These are phyloP conservation scores for Penicillium sp. DNA, from an alignment of 2,329 filamentous ascomycete species.

Conservation along the genomic window DNA sequence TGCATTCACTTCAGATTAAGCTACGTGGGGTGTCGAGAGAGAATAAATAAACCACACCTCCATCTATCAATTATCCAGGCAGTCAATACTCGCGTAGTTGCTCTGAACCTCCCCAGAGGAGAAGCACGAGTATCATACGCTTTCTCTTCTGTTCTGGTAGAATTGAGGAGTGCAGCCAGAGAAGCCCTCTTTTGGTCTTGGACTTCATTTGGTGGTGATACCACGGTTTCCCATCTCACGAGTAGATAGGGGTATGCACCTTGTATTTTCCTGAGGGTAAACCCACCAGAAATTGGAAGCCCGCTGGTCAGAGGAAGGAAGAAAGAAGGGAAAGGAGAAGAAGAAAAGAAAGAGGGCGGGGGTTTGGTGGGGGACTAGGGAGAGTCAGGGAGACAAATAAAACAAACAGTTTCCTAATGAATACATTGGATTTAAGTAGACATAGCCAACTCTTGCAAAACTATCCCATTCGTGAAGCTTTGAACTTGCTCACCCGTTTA, in stretches of 20 bases:
- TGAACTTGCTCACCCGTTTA: constrained; percentile 48
- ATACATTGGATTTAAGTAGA: background rate
- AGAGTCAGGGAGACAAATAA: background rate
- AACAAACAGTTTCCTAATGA: background rate
- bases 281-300: constrained; percentile 1
- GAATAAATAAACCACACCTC: constrained; percentile 12
- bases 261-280: background rate
- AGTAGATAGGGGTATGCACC: constrained; percentile 8
- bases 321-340: background rate
- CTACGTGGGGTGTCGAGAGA: constrained; percentile 1
- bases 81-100: constrained; percentile 6
- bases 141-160: background rate
- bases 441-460: background rate
- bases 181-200: constrained; percentile 10
- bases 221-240: background rate
- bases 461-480: constrained; percentile 45
- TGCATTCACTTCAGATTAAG: background rate
- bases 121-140: constrained; percentile 2
- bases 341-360: background rate
- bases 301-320: constrained; percentile 1
- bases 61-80: background rate
- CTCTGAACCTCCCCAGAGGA: constrained; percentile 1
- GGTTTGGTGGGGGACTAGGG: background rate
- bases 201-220: constrained; percentile 5
- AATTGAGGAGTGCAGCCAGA: constrained; percentile 8